Evolutionary conservation across 495 filamentous ascomycete species (phyloP), one percentile per base, ranked within the genome.

Genomic region (Penicillium subrubescens): DNA sequence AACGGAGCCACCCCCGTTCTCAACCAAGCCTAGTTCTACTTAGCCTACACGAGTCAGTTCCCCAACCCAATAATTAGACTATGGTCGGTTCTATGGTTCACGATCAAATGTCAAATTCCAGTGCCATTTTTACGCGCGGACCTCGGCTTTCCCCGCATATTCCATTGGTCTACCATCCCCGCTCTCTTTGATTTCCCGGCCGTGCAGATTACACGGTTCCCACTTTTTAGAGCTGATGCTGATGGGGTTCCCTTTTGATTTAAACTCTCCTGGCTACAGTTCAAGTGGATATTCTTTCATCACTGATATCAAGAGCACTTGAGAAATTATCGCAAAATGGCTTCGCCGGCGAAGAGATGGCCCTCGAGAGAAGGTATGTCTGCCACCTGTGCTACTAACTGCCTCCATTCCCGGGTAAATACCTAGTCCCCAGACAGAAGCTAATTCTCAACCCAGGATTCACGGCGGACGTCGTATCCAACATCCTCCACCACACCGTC

Each of bases 401-500:
- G 48, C 25, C 25, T 27, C 25, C 25, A 1, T 27, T 27, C 25
- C 25, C 25, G 25, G 25, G 25, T 27, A 4, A 27, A 27, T 27
- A 27, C 25, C 25, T 4, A 27, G 25, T 27, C 25, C 25, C 23
- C n/a, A n/a, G 5, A 33, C 3, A 5, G 35, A 50, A 5, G 31
- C 44, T 67, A 37, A 71, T 29, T 31, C 7, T 15, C 17, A 6
- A 12, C 1, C 27, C 62, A 88, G 89, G 89, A 48, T 84, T 92
- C 71, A 88, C 86, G 17, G 77, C 79, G 46, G 88, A 91, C 72
- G 82, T 86, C 5, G 37, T 90, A 46, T 73, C 84, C 29, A 77
- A 75, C 46, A 65, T 88, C 37, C 69, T 92, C 64, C 74, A 82
- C 57, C 74, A 73, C 25, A 90, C 86, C 1, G 67, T 85, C 31